Evolutionary conservation across 768 basidiomycete species (phyloP), one percentile per base, ranked within the genome.

Genomic region (Phylloporus sp.): DNA sequence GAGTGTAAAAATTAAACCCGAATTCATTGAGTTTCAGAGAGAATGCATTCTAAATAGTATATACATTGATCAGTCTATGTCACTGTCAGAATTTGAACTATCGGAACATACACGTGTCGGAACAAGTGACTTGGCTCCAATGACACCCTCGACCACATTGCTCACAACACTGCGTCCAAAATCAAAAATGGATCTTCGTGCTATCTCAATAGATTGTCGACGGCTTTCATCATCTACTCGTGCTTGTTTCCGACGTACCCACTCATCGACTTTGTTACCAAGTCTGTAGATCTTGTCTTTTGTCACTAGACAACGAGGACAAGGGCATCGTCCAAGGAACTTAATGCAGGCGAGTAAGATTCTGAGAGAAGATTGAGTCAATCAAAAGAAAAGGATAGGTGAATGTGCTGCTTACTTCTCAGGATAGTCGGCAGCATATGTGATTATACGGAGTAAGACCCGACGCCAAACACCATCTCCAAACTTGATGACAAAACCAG

Each of bases 31-130:
- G 56, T 7, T 44, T 50, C 8, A 55, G 44, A 0, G 65, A 72
- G 34, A 74, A 73, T 2, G 71, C 62, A 52, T 65, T 72, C 70
- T 72, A 29, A 27, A 18, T n/a, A 27, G n/a, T 15, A 31, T 13
- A 20, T 43, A 31, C 18, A 44, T n/a, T n/a, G n/a, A n/a, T n/a
- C n/a, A n/a, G n/a, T n/a, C n/a, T n/a, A n/a, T n/a, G n/a, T n/a
- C n/a, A n/a, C n/a, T n/a, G n/a, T n/a, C n/a, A n/a, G n/a, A n/a
- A n/a, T n/a, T n/a, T n/a, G n/a, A n/a, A n/a, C n/a, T 9, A 29
- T 39, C 4, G 2, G 20, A 15, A 46, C 23, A 35, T 36, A 46
- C 45, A 16, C 24, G n/a, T n/a, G 24, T 46, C 10, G 23, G 34
- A 5, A 36, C 34, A 11, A 36, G 31, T 10, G 45, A 45, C 22